Percentiles rank a stretch among this genome's conserved stretches.
Evolutionary conservation across 148 eudicot genomes (phyloP).

Genomic region (Rhododendron molle): DNA sequence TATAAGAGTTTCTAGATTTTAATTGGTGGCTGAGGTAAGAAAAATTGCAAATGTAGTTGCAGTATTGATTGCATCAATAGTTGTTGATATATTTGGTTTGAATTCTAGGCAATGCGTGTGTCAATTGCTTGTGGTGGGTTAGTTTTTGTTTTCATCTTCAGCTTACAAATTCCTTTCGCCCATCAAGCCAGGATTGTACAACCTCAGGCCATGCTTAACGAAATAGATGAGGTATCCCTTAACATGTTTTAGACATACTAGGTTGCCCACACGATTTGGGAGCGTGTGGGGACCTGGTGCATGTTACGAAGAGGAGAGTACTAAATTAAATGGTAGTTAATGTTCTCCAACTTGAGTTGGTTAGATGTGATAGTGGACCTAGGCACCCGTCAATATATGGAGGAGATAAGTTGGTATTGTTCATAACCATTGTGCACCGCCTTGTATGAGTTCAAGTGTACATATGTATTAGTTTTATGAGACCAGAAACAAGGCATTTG

Average conservation of each 20-base stretch:
- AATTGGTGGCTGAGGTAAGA: not conserved
- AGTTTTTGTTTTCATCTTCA: not conserved
- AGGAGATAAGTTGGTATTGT: not conserved
- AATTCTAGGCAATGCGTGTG: not conserved
- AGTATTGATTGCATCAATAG: not conserved
- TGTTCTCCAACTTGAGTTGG: not conserved
- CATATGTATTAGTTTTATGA: not conserved
- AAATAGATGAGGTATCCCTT: not conserved
- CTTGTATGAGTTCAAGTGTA: constrained; percentile 2
- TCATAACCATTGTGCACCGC: not conserved
- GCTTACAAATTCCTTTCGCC: not conserved
- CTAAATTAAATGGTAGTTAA: not conserved
- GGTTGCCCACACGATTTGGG: not conserved
- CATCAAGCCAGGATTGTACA: not conserved
- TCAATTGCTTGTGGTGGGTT: not conserved
- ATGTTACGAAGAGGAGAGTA: not conserved
- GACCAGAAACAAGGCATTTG: not conserved
- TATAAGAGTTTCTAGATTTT: not conserved
- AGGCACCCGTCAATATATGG: not conserved
- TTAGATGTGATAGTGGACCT: not conserved
- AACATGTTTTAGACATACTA: not conserved
- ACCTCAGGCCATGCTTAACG: not conserved
- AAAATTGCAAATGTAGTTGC: not conserved
- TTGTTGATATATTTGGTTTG: not conserved
- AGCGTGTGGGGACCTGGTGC: not conserved